A percentile compares a stretch with the other conserved stretches of the same genome.
These are phyloP conservation scores for Annulohypoxylon moriforme DNA, from an alignment of 495 filamentous ascomycete genomes.

Conservation along the genomic window DNA sequence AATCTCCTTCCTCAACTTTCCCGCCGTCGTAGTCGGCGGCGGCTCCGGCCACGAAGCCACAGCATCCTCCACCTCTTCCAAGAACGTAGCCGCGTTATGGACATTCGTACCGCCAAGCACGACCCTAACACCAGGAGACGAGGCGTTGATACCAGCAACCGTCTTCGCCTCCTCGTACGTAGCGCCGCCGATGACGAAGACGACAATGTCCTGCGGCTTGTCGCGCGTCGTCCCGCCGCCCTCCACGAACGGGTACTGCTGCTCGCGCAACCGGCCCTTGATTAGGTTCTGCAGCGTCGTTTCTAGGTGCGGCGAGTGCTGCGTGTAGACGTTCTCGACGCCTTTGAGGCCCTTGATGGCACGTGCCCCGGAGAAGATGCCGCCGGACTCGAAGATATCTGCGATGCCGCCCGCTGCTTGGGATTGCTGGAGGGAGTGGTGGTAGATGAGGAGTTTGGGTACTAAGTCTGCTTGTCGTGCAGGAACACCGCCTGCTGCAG, in stretches of 20 bases:
- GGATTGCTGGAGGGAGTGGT: constrained; percentile 80
- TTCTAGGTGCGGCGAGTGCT: constrained; percentile 91
- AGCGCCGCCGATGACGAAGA: constrained; percentile 91
- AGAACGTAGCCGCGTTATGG: constrained; percentile 85
- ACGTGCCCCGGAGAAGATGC: constrained; percentile 89
- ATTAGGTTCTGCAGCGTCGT: constrained; percentile 89
- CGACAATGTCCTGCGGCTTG: constrained; percentile 94
- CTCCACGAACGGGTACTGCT: constrained; percentile 92
- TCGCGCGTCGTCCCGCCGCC: constrained; percentile 84
- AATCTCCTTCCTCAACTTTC: constrained; percentile 74
- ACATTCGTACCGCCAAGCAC: constrained; percentile 87
- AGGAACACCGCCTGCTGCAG: constrained; percentile 78
- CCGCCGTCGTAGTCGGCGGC: constrained; percentile 73
- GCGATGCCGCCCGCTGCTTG: constrained; percentile 78
- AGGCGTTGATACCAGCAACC: constrained; percentile 91
- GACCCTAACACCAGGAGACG: constrained; percentile 85
- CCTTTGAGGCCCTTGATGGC: constrained; percentile 96
- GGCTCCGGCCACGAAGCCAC: constrained; percentile 84
- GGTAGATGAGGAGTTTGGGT: constrained; percentile 81
- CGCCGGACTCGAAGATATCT: constrained; percentile 90
- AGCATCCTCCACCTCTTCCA: constrained; percentile 86
- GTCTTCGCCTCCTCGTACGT: constrained; percentile 98
- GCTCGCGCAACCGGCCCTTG: constrained; percentile 85
- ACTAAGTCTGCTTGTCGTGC: constrained; percentile 78
- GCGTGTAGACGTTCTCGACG: constrained; percentile 98